phyloP scores from a whole-genome alignment of 75 land plant genomes.

The Picea sitchensis region DNA sequence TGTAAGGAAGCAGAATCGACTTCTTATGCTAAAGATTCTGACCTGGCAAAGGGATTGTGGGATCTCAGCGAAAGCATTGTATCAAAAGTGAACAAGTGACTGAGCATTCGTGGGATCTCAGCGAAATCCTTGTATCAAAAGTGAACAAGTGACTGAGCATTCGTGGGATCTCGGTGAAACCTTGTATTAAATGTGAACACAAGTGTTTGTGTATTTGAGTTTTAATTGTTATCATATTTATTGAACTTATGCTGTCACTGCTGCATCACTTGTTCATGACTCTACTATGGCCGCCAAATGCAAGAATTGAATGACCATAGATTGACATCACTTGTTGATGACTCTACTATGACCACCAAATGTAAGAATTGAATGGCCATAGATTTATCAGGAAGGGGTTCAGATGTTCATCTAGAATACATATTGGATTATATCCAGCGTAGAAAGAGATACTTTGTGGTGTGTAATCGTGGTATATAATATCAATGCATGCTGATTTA shows the following conservation, averaged over 20 bases:
- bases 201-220: not conserved
- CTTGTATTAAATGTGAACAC: too few species aligned
- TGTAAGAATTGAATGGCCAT: not conserved
- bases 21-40: slow-evolving; percentile 22
- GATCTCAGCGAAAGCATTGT: slow-evolving; percentile 32
- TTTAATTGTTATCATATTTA: not conserved
- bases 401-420: not conserved
- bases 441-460: too few species aligned
- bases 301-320: not conserved
- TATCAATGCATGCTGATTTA: too few species aligned
- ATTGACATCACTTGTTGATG: not conserved
- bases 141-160: not conserved
- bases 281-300: not conserved
- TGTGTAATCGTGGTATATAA: too few species aligned
- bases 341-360: not conserved
- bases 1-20: slow-evolving; percentile 22
- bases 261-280: not conserved
- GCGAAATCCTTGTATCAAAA: too few species aligned
- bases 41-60: slow-evolving; percentile 33
- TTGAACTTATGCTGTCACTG: not conserved
- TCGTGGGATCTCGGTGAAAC: not conserved
- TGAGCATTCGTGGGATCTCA: not conserved
- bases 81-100: not conserved
- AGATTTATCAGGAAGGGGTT: not conserved
- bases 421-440: too few species aligned